Evolutionary conservation across 345 rosid species (phyloP).

Genomic region (Toxicodendron radicans): DNA sequence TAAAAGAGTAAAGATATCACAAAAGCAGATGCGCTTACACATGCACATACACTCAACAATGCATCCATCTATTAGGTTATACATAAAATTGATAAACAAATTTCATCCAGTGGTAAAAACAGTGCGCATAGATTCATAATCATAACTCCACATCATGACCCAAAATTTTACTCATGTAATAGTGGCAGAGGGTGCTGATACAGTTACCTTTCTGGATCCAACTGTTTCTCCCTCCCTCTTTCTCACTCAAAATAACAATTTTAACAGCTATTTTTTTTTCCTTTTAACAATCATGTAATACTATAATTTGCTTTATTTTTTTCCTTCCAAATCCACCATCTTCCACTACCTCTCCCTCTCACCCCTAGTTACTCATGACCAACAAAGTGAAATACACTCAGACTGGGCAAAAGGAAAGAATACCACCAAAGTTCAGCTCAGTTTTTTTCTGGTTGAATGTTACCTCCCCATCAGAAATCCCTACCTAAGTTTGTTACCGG

Average conservation of each 20-base stretch:
- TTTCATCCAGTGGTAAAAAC: neutral
- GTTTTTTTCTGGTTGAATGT: neutral
- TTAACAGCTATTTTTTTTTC: neutral
- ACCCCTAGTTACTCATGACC: neutral
- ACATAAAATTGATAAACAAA: neutral
- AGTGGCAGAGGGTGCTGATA: neutral
- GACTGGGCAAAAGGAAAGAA: neutral
- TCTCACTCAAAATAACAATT: neutral
- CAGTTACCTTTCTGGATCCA: neutral
- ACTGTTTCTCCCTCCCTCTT: neutral
- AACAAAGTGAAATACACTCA: neutral
- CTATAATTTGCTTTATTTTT: neutral
- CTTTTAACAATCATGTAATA: neutral
- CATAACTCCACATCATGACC: neutral
- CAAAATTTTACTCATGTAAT: neutral
- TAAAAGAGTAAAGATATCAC: neutral
- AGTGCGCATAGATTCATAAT: neutral
- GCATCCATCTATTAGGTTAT: neutral
- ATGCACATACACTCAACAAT: neutral
- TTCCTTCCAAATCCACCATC: neutral
- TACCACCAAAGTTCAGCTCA: conserved; percentile 1
- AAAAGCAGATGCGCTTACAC: neutral
- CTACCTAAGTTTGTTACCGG: neutral
- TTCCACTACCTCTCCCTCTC: conserved; percentile 3
- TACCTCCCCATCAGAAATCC: neutral